Base-by-base conservation (phyloP, 2,329 filamentous ascomycete species). In the Aspergillus tubingensis region DNA sequence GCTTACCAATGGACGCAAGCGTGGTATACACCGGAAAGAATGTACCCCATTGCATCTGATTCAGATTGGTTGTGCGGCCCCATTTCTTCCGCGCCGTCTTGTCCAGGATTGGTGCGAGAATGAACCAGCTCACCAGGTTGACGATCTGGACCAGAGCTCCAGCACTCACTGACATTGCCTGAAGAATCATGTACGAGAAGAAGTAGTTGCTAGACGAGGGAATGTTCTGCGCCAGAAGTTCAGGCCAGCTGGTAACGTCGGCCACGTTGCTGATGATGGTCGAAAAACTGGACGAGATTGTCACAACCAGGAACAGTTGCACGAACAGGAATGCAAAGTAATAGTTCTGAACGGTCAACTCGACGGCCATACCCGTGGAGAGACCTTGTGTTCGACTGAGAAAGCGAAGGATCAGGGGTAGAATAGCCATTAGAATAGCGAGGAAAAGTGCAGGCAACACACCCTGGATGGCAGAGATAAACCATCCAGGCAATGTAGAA, bases 21-120 rank as follows among this genome's bases (percentile, higher is more conserved):
- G 96, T 97, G 58, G 95, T 97, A 76, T 98, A 99, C 0, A 96
- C 88, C 0, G 95, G 95, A 75, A 98, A 99, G 80, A 96, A 94
- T 0, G 88, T 88, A 8, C 95, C 95, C 95, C 96, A 99, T 57
- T 88, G 86, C 64, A 98, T 88, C 53, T 86, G 85, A 32, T 86
- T 87, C 36, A 98, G 82, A 15, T 83, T 87, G 8, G 91, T 94
- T 70, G 96, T 93, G 56, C 95, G 86, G 5, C 81, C 83, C 87
- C 94, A 98, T 77, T 98, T 98, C 72, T 89, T 86, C 59, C 87
- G 80, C 2, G 87, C 85, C 2, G 95, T 99, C 57, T 84, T 93
- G 77, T 98, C 95, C 47, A 96, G 75, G 0, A 97, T 83, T 1
- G 88, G 90, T 1, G 91, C 89, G 49, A 96, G 75, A 21, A 98